Evolutionary conservation across 2,329 filamentous ascomycete species (phyloP), one percentile per base, ranked within the genome.

Genomic region (Acephala macrosclerotiorum): DNA sequence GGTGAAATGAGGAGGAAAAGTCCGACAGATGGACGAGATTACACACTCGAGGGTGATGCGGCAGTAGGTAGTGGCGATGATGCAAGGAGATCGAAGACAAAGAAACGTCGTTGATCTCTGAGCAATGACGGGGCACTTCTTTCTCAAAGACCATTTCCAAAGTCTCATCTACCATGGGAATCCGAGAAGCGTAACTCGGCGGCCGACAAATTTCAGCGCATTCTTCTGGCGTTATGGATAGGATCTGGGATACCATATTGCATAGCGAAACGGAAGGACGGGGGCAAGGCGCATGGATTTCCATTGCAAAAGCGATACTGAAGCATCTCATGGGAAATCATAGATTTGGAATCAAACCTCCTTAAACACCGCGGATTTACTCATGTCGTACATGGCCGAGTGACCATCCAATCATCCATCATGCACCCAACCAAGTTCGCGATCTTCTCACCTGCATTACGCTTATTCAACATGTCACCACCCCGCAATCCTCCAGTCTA

Each of bases 1-100:
- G 95, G 95, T 12, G 97, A 96, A 56, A 95, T 97, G 85, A 86
- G 95, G 70, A 87, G 94, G 66, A 91, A 94, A 76, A 97, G 93
- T 76, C 89, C 93, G 12, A 92, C 92, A 1, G 89, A 91, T 63
- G 87, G 87, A 58, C 84, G 90, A 71, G 89, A 90, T 67, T 89
- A 88, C 70, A 88, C 89, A 73, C 87, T 87, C 36, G 86, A 88
- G 64, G 82, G 79, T 25, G 68, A 66, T 20, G 83, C 83, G 29
- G 80, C 60, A 77, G 68, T 82, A 75, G 74, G 73, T 65, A 51
- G 71, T 73, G 58, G 74, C 65, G 64, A 84, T 80, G 77, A 86
- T 33, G 66, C 66, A 53, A 74, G 66, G 47, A 60, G 69, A n/a
- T n/a, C n/a, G 58, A 73, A 70, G 49, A 59, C 59, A 22, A 72